Evolutionary conservation across 768 basidiomycete genomes (phyloP), one percentile per base, ranked within the genome.

Genomic region (Lactarius akahatsu): DNA sequence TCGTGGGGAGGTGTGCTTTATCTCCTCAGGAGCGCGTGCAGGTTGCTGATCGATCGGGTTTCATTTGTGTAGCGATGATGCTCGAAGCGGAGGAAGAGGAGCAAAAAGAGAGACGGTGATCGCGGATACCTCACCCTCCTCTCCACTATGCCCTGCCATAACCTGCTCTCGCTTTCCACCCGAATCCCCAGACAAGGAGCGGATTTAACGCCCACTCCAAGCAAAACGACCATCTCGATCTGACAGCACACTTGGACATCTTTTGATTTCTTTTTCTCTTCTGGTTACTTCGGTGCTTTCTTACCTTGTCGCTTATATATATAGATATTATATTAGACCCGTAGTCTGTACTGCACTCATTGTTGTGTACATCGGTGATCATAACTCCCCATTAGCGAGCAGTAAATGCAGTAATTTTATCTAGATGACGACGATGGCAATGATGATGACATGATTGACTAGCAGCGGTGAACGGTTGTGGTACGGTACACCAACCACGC

Each of bases 1-100:
- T 79, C 85, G 60, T 90, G 89, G 89, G 85, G 86, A 72, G 88
- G 89, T 88, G 71, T 71, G 87, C 41, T 50, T 34, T 55, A 9
- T 23, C 38, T 50, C 23, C 47, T 23, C 23, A 52, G 11, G 26
- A 52, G 15, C 16, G 26, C 13, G 50, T 13, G 50, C 50, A 15
- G 26, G 26, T 15, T 52, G 32, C 32, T 32, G 26, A 3, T 23
- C 15, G 6, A 52, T 26, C 3, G 23, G 26, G 23, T 52, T 50
- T 15, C 13, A 8, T 23, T 62, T 50, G 20, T 26, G 38, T 57
- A 78, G 76, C 76, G 62, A 75, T 82, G 76, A 82, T 85, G 81
- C 68, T 76, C 36, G 78, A 83, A 68, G 81, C 80, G 36, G 79
- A 80, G 34, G 74, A 79, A 66, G 82, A 84, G 67, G 79, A 84